phyloP scores from a whole-genome alignment of 2,329 filamentous ascomycete genomes.

The Beauveria sp. region DNA sequence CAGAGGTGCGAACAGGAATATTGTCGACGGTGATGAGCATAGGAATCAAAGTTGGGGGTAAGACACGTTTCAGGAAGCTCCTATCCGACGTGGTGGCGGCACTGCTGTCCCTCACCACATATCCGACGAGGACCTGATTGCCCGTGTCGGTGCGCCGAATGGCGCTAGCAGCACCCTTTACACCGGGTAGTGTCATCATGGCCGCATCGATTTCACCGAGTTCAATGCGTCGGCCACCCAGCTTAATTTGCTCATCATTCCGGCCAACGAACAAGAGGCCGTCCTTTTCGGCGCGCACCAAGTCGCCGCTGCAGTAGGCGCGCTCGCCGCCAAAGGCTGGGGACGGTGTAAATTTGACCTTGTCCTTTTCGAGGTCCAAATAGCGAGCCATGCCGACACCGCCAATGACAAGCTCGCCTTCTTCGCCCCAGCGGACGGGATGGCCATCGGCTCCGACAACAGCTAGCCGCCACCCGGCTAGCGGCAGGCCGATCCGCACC shows the following conservation, averaged over 20 bases:
- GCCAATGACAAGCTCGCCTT: conserved; percentile 19
- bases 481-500: conserved; percentile 16
- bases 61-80: conserved; percentile 8
- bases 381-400: conserved; percentile 18
- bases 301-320: conserved; percentile 20
- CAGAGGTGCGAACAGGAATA: conserved; percentile 17
- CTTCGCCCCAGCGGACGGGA: conserved; percentile 28
- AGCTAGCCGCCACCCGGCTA: conserved; percentile 18
- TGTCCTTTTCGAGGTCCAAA: conserved; percentile 16
- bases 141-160: conserved; percentile 16
- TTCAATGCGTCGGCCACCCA: conserved; percentile 22
- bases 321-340: conserved; percentile 16
- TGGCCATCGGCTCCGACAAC: conserved; percentile 32
- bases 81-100: conserved; percentile 1
- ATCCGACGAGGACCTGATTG: conserved; percentile 17
- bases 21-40: conserved; percentile 16
- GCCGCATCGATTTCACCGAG: conserved; percentile 21
- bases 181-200: conserved; percentile 16
- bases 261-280: conserved; percentile 20
- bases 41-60: conserved; percentile 16
- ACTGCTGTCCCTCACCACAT: conserved; percentile 13
- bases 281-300: conserved; percentile 17
- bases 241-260: conserved; percentile 23
- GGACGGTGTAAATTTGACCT: conserved; percentile 16
- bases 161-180: conserved; percentile 15